phyloP scores from a whole-genome alignment of 257 asterid species.

The Plantago ovata region DNA sequence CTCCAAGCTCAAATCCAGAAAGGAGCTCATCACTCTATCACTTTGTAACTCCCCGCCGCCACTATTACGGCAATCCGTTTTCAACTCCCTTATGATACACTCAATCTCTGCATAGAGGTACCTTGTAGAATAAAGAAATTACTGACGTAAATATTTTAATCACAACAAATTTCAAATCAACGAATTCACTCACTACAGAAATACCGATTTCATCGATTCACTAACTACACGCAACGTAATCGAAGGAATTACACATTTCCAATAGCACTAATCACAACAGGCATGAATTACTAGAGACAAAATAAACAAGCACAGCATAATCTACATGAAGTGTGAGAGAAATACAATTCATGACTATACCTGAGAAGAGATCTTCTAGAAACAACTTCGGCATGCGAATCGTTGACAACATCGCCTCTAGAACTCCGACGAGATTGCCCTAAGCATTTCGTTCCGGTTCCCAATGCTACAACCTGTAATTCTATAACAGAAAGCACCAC shows the following conservation, averaged over 20 bases:
- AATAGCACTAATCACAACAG: no score
- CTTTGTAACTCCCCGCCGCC: conserved; percentile 23
- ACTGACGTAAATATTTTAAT: no score
- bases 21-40: conserved; percentile 25
- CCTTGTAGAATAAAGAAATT: conserved; percentile 30
- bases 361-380: conserved; percentile 86
- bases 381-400: conserved; percentile 89
- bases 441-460: conserved; percentile 92
- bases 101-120: conserved; percentile 66
- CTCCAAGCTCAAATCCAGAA: conserved; percentile 39
- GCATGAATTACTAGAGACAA: neutral
- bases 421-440: conserved; percentile 63
- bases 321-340: no score
- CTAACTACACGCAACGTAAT: no score
- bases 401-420: conserved; percentile 79
- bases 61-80: conserved; percentile 26
- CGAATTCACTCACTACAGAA: no score
- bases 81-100: conserved; percentile 20
- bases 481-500: conserved; percentile 29
- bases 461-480: conserved; percentile 71
- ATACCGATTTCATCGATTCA: no score
- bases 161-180: no score
- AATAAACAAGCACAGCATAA: neutral
- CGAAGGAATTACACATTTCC: no score
- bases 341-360: conserved; percentile 25